A percentile compares a stretch with the other conserved stretches of the same genome.
phyloP scores from a whole-genome alignment of 2,329 filamentous ascomycete genomes.

The Dothistroma pini region DNA sequence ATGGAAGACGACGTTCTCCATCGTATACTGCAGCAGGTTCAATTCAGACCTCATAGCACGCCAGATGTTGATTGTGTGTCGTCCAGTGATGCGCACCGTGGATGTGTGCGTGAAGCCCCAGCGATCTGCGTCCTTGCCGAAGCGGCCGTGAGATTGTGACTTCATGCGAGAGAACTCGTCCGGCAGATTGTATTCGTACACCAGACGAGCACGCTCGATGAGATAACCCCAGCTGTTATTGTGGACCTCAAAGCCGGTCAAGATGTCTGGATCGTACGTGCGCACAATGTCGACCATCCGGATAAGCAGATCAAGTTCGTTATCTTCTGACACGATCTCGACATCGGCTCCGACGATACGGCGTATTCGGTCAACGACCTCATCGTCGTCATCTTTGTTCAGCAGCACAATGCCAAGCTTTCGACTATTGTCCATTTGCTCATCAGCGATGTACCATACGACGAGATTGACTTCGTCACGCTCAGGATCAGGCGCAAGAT shows the following conservation, averaged over 20 bases:
- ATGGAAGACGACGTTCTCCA: conserved; percentile 95
- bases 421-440: conserved; percentile 66
- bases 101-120: conserved; percentile 96
- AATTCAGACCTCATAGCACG: conserved; percentile 91
- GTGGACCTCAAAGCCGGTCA: conserved; percentile 94
- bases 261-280: conserved; percentile 78
- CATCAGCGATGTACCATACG: conserved; percentile 70
- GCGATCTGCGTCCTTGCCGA: conserved; percentile 79
- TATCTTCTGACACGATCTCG: conserved; percentile 68
- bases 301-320: conserved; percentile 80
- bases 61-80: conserved; percentile 98
- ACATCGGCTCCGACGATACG: conserved; percentile 53
- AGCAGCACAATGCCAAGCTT: conserved; percentile 71
- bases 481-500: conserved; percentile 80
- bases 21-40: conserved; percentile 86
- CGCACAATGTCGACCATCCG: conserved; percentile 85
- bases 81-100: conserved; percentile 84
- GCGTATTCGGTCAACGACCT: conserved; percentile 58
- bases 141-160: conserved; percentile 73
- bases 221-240: conserved; percentile 93
- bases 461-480: conserved; percentile 84
- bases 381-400: conserved; percentile 49
- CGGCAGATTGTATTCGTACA: conserved; percentile 87
- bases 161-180: conserved; percentile 91
- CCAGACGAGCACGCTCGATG: conserved; percentile 79